Base-by-base conservation (phyloP, 306 rosid genomes). In the Lagenaria siceraria region DNA sequence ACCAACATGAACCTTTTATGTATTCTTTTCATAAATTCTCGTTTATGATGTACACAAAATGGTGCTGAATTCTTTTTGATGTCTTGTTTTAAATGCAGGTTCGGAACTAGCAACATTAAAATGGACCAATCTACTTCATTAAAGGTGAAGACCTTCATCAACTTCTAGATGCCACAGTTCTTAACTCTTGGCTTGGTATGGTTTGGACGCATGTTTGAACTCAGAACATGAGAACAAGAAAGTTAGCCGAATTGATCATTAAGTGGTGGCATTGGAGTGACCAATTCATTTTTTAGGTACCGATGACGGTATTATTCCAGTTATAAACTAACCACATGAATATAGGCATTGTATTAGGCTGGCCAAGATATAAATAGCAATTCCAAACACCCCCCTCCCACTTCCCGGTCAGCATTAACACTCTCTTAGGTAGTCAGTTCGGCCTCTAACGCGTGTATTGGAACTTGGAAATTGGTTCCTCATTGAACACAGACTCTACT, bases 301-400 rank as follows among this genome's bases (percentile, higher is more conserved):
- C 35, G 66, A 35, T 75, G 66, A 74, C 29, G 53, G 38, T 74
- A 74, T 15, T 38, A 18, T 46, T 69, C 55, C 55, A 43, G 75
- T 66, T 69, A 55, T 49, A 51, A 35, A 74, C 78, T 74, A 74
- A 75, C 78, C 78, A 75, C 65, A 55, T 54, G 40, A 71, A 71
- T 13, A 48, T 49, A 69, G 74, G 58, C 40, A 48, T 46, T 27
- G 74, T 40, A 69, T 69, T 42, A 69, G 75, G 54, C 75, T 42
- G 15, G 35, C 52, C 75, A 66, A 36, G 19, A n/a, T 66, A 29
- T 61, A 65, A 7, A 64, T 64, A 17, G 48, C 18, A 38, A 66
- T 29, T 15, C 52, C 52, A 4, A 2, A 14, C 74, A 33, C 49
- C 51, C 74, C 18, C 21, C 49, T 29, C 74, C 18, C 21, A 4